Percentiles rank a stretch among this genome's conserved stretches.
Conservation (phyloP, 352 stramenopile species). For the Sclerospora graminicola region DNA sequence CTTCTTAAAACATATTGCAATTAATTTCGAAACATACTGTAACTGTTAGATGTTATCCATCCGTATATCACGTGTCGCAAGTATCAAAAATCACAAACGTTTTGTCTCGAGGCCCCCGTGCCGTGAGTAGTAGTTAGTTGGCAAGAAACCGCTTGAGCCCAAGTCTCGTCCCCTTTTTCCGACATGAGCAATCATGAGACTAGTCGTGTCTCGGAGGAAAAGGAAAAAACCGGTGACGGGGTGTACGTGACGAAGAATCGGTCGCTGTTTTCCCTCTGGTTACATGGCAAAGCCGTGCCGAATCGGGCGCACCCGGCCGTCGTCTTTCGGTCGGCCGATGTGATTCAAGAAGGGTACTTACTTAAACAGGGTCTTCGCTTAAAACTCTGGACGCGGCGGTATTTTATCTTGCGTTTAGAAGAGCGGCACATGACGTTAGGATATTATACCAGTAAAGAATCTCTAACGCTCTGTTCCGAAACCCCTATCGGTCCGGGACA, state of each 20-base stretch:
- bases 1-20: too few relatives aligned
- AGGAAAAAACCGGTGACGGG: slow-evolving; percentile 36
- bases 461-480: slow-evolving; percentile 66
- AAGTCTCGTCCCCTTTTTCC: not conserved
- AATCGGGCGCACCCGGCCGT: slow-evolving; percentile 31
- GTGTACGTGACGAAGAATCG: slow-evolving; percentile 83
- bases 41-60: too few relatives aligned
- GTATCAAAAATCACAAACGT: too few relatives aligned
- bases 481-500: slow-evolving; percentile 74
- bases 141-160: too few relatives aligned
- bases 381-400: slow-evolving; percentile 74
- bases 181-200: slow-evolving; percentile 16
- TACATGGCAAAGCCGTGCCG: slow-evolving; percentile 66
- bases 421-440: slow-evolving; percentile 83
- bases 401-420: slow-evolving; percentile 80
- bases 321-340: slow-evolving; percentile 74
- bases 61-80: too few relatives aligned
- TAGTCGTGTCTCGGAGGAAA: slow-evolving; percentile 6
- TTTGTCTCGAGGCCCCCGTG: too few relatives aligned
- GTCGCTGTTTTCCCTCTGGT: slow-evolving; percentile 78
- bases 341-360: slow-evolving; percentile 80
- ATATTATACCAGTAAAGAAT: slow-evolving; percentile 82
- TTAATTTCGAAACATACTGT: too few relatives aligned
- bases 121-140: too few relatives aligned
- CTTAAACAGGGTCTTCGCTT: slow-evolving; percentile 74